Base-by-base conservation (phyloP, 108 stramenopile genomes). In the Discostella pseudostelligera region DNA sequence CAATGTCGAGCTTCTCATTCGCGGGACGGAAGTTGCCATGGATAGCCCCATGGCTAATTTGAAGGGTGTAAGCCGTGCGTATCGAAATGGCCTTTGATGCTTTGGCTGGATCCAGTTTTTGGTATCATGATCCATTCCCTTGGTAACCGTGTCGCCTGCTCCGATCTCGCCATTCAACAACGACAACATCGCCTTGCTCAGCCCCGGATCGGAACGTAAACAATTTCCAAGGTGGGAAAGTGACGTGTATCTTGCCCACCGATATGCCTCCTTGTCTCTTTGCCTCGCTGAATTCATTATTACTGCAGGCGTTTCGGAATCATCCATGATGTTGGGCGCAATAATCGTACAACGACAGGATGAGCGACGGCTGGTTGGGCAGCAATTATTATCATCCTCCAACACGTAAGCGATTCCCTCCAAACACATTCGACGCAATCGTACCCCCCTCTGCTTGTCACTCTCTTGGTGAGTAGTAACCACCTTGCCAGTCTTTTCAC, bases 1-100 rank as follows among this genome's bases (percentile, higher is more conserved):
- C 59, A 78, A 50, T 19, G 56, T 54, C 36, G 50, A 24, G 5
- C 20, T 22, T 39, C 76, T 22, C 56, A 73, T 78, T 4, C 80
- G 60, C n/a, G 80, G 80, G 7, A 81, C 69, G 10, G 80, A 59
- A 13, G 66, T 46, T 39, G 80, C 71, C 71, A 73, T 62, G 24
- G 76, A 65, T 20, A 81, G 21, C 20, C 76, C 76, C 73, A 78
- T 63, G 36, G 69, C 73, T 16, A 77, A 54, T 61, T 55, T 59
- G 60, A 78, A 67, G 54, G 76, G 80, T 17, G 76, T 81, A 8
- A 81, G 28, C 19, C 80, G 29, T 46, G 45, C 59, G 62, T 77
- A 73, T 3, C 80, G 79, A 40, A 75, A 80, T 21, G 79, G 79
- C 22, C 71, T 57, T 13, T 13, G 17, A 22, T 12, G 3, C 21